Evolutionary conservation across 371 early-diverging fungal species (phyloP), one percentile per base, ranked within the genome.

Genomic region (Basidiobolus meristosporus): DNA sequence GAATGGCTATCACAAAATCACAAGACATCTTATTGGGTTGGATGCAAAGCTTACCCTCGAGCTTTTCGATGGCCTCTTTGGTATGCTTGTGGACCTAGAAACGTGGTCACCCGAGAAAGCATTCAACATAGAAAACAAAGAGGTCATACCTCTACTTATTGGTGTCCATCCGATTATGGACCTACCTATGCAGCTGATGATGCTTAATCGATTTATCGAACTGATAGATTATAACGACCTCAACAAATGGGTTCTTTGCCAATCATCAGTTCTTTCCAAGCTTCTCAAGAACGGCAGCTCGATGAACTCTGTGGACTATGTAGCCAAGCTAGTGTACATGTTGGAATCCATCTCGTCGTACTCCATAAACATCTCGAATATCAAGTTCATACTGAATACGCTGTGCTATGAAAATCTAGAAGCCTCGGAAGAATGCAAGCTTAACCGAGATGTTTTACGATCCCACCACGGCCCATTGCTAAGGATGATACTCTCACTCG

Each of bases 171-270:
- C 47, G 21, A 32, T 26, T 14, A 20, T 51, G 38, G 41, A 43
- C 14, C 30, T 39, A 11, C 16, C 38, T 16, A 9, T 39, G 3
- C 43, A 51, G 30, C 1, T 41, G 18, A 16, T 30, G 23, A n/a
- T 51, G 11, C 34, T 51, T 15, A 41, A 51, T 35, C 34, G 44
- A 9, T 36, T 51, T 37, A 43, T 33, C n/a, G 15, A 31, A 16
- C 31, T 51, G 10, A 41, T 47, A 3, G 37, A 39, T 29, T 32
- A 42, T 28, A 22, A 12, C 22, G 51, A 51, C 31, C 31, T 51
- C 16, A 51, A 51, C 20, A 46, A 47, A 34, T 51, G 51, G 51
- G 26, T 40, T 3, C 31, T 51, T 20, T 43, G 43, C 30, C 37
- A 47, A 28, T 32, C 44, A 0, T 38, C 40, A 14, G 40, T 36